phyloP scores from a whole-genome alignment of 306 rosid species.

The Adenanthera pavonina region DNA sequence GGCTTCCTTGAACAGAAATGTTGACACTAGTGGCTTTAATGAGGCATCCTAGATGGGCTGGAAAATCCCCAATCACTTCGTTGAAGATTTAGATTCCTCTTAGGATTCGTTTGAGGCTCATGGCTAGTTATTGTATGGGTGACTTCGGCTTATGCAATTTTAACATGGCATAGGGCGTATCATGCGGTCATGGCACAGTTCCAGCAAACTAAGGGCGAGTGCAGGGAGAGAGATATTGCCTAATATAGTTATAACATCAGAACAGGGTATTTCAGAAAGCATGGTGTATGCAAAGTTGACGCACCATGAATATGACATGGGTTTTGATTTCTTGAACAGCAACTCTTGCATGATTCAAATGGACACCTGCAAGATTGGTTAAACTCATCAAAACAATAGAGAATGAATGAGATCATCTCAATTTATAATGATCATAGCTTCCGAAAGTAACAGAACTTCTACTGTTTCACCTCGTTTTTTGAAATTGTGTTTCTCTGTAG shows the following conservation, averaged over 20 bases:
- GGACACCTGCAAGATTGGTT: constrained; percentile 67
- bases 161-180: neutral
- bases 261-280: neutral
- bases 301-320: constrained; percentile 86
- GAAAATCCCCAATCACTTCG: neutral
- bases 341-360: constrained; percentile 77
- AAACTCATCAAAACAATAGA: constrained; percentile 20
- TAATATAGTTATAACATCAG: neutral
- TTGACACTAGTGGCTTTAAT: neutral
- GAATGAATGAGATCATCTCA: neutral
- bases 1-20: neutral
- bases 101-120: neutral
- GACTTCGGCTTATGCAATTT: neutral
- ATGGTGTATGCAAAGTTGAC: constrained; percentile 21
- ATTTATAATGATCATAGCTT: neutral
- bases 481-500: neutral
- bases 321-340: constrained; percentile 80
- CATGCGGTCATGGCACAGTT: neutral
- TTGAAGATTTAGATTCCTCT: neutral
- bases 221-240: neutral
- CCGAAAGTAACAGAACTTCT: neutral
- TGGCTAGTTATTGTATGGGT: neutral
- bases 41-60: neutral
- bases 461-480: neutral
- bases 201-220: constrained; percentile 2